Evolutionary conservation across 208 protist genomes (phyloP).

Genomic region (Leishmania arabica): DNA sequence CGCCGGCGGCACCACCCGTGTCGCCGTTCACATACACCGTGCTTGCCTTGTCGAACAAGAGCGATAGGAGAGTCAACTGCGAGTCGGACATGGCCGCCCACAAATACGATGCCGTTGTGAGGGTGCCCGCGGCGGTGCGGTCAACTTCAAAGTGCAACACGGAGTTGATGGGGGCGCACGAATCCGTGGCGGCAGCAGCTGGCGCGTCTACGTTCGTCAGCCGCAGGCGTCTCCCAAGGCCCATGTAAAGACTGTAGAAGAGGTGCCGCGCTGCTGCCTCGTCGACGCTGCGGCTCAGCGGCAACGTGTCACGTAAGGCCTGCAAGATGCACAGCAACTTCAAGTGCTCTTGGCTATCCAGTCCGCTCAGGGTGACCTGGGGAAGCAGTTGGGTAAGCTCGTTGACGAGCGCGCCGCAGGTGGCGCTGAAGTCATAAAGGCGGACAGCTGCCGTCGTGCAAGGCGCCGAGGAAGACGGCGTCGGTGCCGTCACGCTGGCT

Average conservation of each 20-base stretch:
- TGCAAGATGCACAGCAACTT: constrained; percentile 78
- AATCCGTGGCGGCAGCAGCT: constrained; percentile 7
- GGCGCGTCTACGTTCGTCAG: constrained; percentile 22
- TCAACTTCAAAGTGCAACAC: constrained; percentile 52
- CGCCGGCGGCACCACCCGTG: neutral
- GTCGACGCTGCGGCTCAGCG: constrained; percentile 63
- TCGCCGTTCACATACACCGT: constrained; percentile 23
- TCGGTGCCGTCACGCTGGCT: neutral
- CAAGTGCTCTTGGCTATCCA: constrained; percentile 60
- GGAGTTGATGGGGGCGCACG: constrained; percentile 30
- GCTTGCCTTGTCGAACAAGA: constrained; percentile 41
- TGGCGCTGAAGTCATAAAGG: constrained; percentile 31
- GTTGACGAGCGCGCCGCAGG: constrained; percentile 38
- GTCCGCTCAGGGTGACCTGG: constrained; percentile 48
- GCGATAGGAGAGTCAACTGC: constrained; percentile 42
- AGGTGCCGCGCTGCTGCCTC: constrained; percentile 74
- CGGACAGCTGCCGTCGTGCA: constrained; percentile 5
- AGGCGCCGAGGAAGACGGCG: neutral
- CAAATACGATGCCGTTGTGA: constrained; percentile 44
- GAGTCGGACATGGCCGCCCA: constrained; percentile 78
- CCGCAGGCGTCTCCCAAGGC: constrained; percentile 59
- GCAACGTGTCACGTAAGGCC: constrained; percentile 46
- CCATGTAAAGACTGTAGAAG: constrained; percentile 65
- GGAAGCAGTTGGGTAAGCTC: constrained; percentile 58
- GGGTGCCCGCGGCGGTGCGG: constrained; percentile 43